These are phyloP conservation scores for Penicillium sp. DNA, from an alignment of 2,329 filamentous ascomycete species.

Conservation along the genomic window DNA sequence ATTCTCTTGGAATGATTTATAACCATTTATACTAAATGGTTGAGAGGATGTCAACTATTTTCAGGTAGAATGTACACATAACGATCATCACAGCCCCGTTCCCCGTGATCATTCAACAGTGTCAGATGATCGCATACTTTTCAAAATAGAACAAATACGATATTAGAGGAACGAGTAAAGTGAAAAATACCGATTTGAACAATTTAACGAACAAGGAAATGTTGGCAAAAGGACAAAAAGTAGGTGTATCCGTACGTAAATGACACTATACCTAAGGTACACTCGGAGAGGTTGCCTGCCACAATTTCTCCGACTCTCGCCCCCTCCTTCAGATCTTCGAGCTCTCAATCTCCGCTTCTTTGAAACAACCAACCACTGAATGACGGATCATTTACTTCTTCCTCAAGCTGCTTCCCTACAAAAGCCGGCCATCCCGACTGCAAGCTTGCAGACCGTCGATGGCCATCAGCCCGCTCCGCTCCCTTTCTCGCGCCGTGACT, in stretches of 20 bases:
- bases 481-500: constrained; percentile 29
- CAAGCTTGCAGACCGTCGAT: constrained; percentile 33
- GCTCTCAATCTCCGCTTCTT: constrained; percentile 7
- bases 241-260: no score
- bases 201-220: neutral
- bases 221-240: no score
- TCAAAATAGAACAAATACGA: neutral
- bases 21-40: no score
- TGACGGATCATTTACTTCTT: constrained; percentile 22
- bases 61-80: no score
- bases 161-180: neutral
- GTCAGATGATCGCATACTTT: no score
- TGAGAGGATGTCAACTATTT: no score
- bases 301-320: constrained; percentile 14
- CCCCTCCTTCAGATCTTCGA: constrained; percentile 17
- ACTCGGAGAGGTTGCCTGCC: constrained; percentile 4
- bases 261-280: neutral
- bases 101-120: no score
- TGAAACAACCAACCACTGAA: constrained; percentile 16
- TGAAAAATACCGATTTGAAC: no score
- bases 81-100: no score
- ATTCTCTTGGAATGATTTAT: neutral
- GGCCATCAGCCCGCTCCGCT: constrained; percentile 30
- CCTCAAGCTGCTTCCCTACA: constrained; percentile 12
- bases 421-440: constrained; percentile 22